Base-by-base conservation (phyloP, 192 early-diverging fungal species). In the Coemansia guatemalensis region DNA sequence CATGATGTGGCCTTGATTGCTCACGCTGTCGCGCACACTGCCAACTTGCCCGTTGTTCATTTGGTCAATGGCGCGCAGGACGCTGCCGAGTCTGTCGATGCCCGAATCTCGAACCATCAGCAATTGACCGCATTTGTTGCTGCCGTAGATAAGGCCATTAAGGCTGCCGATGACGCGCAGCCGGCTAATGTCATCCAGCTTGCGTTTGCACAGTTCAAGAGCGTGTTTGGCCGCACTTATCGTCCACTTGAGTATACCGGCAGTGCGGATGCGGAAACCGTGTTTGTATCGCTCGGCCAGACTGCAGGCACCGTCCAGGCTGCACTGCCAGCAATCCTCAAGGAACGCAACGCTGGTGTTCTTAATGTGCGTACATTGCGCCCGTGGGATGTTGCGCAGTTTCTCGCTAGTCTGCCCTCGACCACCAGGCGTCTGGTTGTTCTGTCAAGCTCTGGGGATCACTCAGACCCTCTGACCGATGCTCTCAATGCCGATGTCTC, bases 1-100 rank as follows among this genome's bases (percentile, higher is more conserved):
- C 90, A 97, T 62, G 94, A 98, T 62, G 68, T 97, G 51, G 88
- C 93, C 14, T 51, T 96, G 18, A 81, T 93, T 60, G 88, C 95
- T 27, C 93, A 97, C 68, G 81, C 94, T 21, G 79, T 91, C n/a
- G 72, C 95, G 3, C 56, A 68, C 9, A 69, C 82, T 2, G 75
- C 86, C 9, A 54, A 65, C n/a, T 69, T 83, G 12, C 93, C 95
- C 0, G 87, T 94, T 25, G 75, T 95, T 18, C 95, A 97, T 81
- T 76, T 92, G 58, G 86, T 91, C 62, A 88, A 90, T 68, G 94
- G 92, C 49, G 83, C 86, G 17, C 73, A 69, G 30, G 75, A 85
- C 21, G 83, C 88, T 23, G 67, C 78, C 23, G 81, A 89, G 44
- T 68, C 77, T 5, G 74, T 69, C 49, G 62, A 74, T n/a, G 75